Evolutionary conservation across 2,329 filamentous ascomycete species (phyloP).

Genomic region (Sphaerulina populicola): DNA sequence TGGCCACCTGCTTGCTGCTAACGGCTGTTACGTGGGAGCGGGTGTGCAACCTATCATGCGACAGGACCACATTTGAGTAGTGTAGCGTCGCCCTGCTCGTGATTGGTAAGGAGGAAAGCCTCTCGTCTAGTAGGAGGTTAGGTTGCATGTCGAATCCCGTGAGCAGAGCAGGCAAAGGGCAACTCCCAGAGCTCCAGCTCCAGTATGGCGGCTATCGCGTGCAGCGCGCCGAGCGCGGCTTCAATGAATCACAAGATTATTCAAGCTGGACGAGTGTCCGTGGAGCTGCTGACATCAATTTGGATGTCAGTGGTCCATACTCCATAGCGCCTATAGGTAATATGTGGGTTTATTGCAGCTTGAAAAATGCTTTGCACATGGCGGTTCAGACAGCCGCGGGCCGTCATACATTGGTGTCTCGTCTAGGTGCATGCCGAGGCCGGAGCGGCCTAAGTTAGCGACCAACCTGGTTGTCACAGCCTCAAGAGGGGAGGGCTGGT

Average conservation of each 20-base stretch:
- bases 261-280: neutral
- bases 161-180: neutral
- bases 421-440: slow-evolving; percentile 7
- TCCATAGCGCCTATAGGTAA: too few relatives aligned
- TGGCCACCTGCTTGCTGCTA: neutral
- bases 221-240: slow-evolving; percentile 1
- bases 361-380: neutral
- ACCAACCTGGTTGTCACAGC: slow-evolving; percentile 1
- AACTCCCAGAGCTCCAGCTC: neutral
- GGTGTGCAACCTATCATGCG: neutral
- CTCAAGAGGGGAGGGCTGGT: too few relatives aligned
- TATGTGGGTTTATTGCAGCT: slow-evolving; percentile 1
- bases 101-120: neutral
- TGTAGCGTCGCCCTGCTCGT: neutral
- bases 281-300: neutral
- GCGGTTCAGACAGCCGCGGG: neutral
- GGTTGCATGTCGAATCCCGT: slow-evolving; percentile 1
- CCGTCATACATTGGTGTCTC: slow-evolving; percentile 2
- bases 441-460: neutral
- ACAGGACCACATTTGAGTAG: neutral
- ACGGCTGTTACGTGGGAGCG: neutral
- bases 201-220: slow-evolving; percentile 8
- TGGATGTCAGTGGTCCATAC: slow-evolving; percentile 2
- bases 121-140: slow-evolving; percentile 6
- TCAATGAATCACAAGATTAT: slow-evolving; percentile 1